Base-by-base conservation (phyloP, 345 rosid genomes). In the Eucalyptus curtisii region DNA sequence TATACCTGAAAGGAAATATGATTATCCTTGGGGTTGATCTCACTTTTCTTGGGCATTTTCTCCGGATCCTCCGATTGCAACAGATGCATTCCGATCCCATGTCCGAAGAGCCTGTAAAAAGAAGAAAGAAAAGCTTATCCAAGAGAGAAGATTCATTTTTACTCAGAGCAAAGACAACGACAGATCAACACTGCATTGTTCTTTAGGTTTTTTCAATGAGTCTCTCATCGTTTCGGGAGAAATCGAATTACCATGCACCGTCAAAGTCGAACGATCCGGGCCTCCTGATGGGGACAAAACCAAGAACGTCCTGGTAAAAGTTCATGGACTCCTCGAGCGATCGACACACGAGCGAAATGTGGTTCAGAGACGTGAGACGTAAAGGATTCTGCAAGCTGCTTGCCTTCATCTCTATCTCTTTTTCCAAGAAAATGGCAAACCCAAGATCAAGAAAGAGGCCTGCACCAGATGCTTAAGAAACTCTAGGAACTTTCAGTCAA, bases 1-100 rank as follows among this genome's bases (percentile, higher is more conserved):
- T 22, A 10, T 89, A 96, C 98, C 94, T 96, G 99, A 90, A 97
- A 97, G 88, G 99, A 97, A 86, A 97, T 92, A 86, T 97, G 99
- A 85, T 95, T 95, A 52, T 97, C 97, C 88, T 96, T 97, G 80
- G 99, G 99, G 91, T 97, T 95, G 86, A 97, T 96, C 87, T 91
- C 89, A 31, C 87, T 90, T 88, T 94, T 97, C 94, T 93, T 93
- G 2, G 94, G 92, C 92, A 96, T 71, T 85, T 49, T 94, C 20
- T 93, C 97, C 2, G 97, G 98, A 64, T 95, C 92, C 25, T 93
- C 94, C 37, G 99, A 92, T 89, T 95, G 99, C 88, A 97, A 50
- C 24, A 96, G 93, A 89, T 97, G 99, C 10, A 97, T 94, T 17
- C 97, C 99, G 8, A 97, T 92, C 37, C 97, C 98, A 88, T 92